Conservation (phyloP, 768 basidiomycete species). For the Megacollybia marginata region DNA sequence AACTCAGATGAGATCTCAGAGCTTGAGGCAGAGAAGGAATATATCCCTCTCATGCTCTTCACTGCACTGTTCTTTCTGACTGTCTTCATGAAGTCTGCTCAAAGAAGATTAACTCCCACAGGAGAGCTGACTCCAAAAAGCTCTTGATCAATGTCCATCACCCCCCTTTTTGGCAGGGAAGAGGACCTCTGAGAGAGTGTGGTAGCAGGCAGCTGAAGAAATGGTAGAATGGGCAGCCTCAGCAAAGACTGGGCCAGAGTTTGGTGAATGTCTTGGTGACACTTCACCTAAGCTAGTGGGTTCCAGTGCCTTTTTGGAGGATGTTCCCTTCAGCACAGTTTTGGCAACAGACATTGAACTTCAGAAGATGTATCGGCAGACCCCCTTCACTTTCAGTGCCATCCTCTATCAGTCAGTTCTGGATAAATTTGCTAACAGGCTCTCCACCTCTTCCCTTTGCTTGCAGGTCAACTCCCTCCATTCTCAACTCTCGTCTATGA, state of each 20-base stretch:
- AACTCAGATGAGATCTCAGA: too few relatives aligned
- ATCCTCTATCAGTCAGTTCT: too few relatives aligned
- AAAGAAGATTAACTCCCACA: too few relatives aligned
- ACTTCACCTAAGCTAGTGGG: background rate
- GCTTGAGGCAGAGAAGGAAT: too few relatives aligned
- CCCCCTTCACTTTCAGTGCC: background rate
- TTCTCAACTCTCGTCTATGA: too few relatives aligned
- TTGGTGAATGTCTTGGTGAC: background rate
- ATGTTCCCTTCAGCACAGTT: background rate
- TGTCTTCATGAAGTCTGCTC: too few relatives aligned
- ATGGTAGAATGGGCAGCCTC: background rate
- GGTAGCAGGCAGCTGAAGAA: background rate
- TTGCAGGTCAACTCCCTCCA: too few relatives aligned
- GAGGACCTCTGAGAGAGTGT: background rate
- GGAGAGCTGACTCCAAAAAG: too few relatives aligned
- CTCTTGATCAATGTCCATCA: background rate
- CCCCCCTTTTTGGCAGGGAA: background rate
- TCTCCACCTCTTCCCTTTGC: too few relatives aligned
- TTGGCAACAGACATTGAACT: background rate
- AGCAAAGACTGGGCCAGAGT: background rate
- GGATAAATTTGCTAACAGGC: too few relatives aligned
- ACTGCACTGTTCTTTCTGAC: too few relatives aligned
- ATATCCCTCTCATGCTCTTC: too few relatives aligned
- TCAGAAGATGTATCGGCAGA: background rate
- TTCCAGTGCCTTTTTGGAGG: background rate